Evolutionary conservation across 768 basidiomycete species (phyloP), one percentile per base, ranked within the genome.

Genomic region (Termitomyces sp.): DNA sequence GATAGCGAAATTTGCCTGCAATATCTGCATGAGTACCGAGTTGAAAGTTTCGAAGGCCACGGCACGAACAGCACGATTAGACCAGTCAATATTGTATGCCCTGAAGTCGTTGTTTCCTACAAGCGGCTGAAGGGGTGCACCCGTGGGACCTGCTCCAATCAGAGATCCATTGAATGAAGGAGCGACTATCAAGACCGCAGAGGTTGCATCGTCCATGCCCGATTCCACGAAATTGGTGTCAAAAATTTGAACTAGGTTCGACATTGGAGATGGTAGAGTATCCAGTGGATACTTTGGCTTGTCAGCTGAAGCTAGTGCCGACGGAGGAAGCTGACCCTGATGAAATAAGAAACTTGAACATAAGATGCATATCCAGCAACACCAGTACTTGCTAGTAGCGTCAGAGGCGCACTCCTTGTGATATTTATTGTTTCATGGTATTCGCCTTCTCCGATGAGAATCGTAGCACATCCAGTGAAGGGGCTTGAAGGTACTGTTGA

Each of bases 1-100:
- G 40, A 86, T 83, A 0, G 81, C 66, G 56, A 80, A 84, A 55
- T 85, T 80, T 32, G 80, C 83, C 77, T 77, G 59, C 58, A 5
- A 26, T 55, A 50, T 28, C 47, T 33, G 33, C 20, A 46, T n/a
- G 38, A 24, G 24, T 24, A 33, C 9, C 22, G 26, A 24, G 18
- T 7, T 30, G n/a, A 44, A 20, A 36, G 24, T 33, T 44, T 38
- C n/a, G 13, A 33, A 57, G 16, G 18, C n/a, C 22, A 42, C 35
- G 42, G 18, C 12, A 68, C 80, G 57, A 60, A 86, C 85, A n/a
- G 85, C 85, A 59, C 80, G 74, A 61, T 87, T 88, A 55, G 84
- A 76, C 57, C 86, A 83, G 65, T 87, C 79, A 58, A 88, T 80
- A 61, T 87, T 87, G 60, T 87, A 86, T 9, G 77, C 81, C 61